Evolutionary conservation across 768 basidiomycete species (phyloP).

Genomic region (Suillus subluteus): DNA sequence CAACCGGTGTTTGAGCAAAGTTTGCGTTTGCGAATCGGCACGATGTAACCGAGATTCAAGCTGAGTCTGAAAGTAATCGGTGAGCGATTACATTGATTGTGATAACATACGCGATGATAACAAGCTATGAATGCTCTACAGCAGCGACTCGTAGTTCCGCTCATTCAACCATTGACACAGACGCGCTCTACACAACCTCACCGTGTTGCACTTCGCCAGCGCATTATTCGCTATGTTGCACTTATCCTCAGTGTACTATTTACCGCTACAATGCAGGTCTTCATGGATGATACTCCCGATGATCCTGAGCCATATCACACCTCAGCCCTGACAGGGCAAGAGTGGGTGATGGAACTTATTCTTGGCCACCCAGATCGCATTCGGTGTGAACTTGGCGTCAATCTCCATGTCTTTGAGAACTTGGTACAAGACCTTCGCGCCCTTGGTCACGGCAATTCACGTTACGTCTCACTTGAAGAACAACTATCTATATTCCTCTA

Average conservation of each 20-base stretch:
- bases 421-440: not conserved
- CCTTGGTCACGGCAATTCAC: not conserved
- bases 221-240: not conserved
- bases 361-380: constrained; percentile 1
- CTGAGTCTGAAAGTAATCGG: too few relatives aligned
- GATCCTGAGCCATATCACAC: constrained; percentile 23
- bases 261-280: not conserved
- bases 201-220: not conserved
- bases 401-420: not conserved
- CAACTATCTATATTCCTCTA: not conserved
- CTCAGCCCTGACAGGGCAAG: constrained; percentile 25
- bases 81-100: too few relatives aligned
- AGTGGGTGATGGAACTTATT: constrained; percentile 20
- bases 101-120: too few relatives aligned
- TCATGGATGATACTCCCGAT: not conserved
- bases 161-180: too few relatives aligned
- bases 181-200: too few relatives aligned
- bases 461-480: not conserved
- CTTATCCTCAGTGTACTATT: not conserved
- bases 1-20: too few relatives aligned
- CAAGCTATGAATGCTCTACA: too few relatives aligned
- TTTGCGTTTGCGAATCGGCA: too few relatives aligned
- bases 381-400: constrained; percentile 5
- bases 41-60: too few relatives aligned
- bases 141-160: too few relatives aligned